Percentiles rank a stretch among this genome's conserved stretches.
These are phyloP conservation scores for Fusarium vanettenii DNA, from an alignment of 2,329 filamentous ascomycete genomes.

Conservation along the genomic window DNA sequence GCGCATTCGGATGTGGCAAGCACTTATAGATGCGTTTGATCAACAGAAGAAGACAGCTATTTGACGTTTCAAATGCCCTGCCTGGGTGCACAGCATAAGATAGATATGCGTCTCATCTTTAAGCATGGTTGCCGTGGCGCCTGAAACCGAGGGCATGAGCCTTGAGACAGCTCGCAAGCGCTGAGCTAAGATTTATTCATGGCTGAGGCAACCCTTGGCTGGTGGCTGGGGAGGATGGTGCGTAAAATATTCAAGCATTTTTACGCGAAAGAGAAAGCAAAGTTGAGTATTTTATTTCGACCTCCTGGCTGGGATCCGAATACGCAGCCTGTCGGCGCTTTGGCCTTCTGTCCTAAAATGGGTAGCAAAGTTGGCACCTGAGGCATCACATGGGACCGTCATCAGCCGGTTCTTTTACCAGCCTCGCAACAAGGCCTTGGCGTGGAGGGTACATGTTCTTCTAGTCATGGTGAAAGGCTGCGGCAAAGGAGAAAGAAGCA, in stretches of 20 bases:
- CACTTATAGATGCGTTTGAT: not conserved
- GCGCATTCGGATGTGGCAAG: not conserved
- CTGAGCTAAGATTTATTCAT: not conserved
- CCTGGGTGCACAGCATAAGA: not conserved
- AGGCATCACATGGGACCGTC: slow-evolving; percentile 32
- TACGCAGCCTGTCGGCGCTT: not conserved
- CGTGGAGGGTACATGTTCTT: not conserved
- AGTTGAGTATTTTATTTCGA: not conserved
- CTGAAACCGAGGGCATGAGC: not conserved
- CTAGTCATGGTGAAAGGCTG: not conserved
- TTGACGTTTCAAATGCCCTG: not conserved
- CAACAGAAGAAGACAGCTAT: not conserved
- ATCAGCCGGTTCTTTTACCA: slow-evolving; percentile 16
- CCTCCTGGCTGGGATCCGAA: not conserved
- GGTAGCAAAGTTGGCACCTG: slow-evolving; percentile 9
- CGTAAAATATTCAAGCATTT: not conserved
- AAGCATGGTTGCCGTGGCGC: not conserved
- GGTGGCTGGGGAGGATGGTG: not conserved
- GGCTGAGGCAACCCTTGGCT: not conserved
- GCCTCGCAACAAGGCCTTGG: slow-evolving; percentile 10
- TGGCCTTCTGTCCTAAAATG: not conserved
- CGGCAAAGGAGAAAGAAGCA: not conserved
- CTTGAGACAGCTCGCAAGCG: not conserved
- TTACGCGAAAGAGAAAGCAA: not conserved
- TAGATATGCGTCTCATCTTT: not conserved